phyloP scores from a whole-genome alignment of 305 asterid species.

The Rubia occidens region DNA sequence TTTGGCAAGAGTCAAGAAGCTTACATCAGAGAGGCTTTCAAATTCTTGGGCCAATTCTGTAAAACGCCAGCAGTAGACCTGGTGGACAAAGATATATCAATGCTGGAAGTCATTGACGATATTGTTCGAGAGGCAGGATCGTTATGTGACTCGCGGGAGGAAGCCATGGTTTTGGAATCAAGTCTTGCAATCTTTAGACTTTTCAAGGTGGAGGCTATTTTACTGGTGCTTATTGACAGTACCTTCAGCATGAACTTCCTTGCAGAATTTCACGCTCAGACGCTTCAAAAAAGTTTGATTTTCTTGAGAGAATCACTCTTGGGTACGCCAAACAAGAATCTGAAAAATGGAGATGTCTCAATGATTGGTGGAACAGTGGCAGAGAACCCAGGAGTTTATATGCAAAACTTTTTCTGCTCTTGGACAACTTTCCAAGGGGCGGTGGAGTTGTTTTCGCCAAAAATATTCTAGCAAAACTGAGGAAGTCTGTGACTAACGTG shows the following conservation, averaged over 20 bases:
- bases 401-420: background rate
- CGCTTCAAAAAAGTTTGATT: background rate
- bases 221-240: background rate
- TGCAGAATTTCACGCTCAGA: background rate
- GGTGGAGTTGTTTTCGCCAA: constrained; percentile 10
- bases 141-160: background rate
- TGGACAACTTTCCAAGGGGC: background rate
- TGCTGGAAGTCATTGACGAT: background rate
- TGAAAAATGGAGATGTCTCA: background rate
- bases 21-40: background rate
- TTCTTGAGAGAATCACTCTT: background rate
- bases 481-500: background rate
- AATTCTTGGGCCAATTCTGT: background rate
- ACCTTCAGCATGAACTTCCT: background rate
- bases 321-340: background rate
- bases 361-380: background rate
- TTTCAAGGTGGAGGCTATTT: constrained; percentile 5
- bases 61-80: background rate
- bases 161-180: background rate
- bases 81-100: background rate
- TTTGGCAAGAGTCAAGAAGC: background rate
- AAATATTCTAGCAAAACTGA: constrained; percentile 6
- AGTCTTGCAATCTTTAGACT: background rate
- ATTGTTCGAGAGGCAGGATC: background rate
- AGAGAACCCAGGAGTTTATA: constrained; percentile 5